Base-by-base conservation (phyloP, 371 early-diverging fungal species). In the Mortierella sp. region DNA sequence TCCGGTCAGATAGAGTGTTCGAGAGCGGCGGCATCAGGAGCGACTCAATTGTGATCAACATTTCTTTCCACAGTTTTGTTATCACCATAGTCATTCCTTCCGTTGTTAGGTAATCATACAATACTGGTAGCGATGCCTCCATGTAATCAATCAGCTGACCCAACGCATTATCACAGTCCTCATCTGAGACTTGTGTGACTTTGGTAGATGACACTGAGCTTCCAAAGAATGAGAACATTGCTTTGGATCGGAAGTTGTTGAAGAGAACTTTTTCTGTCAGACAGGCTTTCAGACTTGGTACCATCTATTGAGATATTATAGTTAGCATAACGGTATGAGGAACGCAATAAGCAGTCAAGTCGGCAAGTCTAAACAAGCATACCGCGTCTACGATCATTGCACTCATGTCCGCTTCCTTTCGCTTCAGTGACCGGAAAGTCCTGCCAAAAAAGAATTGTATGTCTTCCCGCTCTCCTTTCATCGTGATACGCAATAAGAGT, bases 381-480 rank as follows among this genome's bases (percentile, higher is more conserved):
- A 91, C 91, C 76, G 87, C 87, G 72, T 95, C 94, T 1, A 94
- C 92, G 75, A 95, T 90, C 43, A 88, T 86, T 58, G 91, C 88
- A 47, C 90, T 88, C 69, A 94, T 89, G 70, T 94, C 94, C 11
- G 89, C 88, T 64, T 92, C 90, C 53, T 94, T 89, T 58, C 93
- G 88, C 74, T 92, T 91, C n/a, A 95, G 71, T 16, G 87, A 88
- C 50, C 94, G 88, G 87, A 95, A 93, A 19, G 94, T 90, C 67
- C 91, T 89, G 60, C 96, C 92, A 77, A 97, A 96, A 92, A 95
- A 96, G 78, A 96, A 97, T 76, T 96, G 96, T 13, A 94, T 92
- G 70, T 97, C 97, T 55, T 96, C 96, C 52, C 93, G 92, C 85
- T 96, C 97, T 43, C 95, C 95, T 66, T 96, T 96, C 89, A 97